Conservation (phyloP, 169 alveolate genomes). For the Cryptosporidium viatorum region DNA sequence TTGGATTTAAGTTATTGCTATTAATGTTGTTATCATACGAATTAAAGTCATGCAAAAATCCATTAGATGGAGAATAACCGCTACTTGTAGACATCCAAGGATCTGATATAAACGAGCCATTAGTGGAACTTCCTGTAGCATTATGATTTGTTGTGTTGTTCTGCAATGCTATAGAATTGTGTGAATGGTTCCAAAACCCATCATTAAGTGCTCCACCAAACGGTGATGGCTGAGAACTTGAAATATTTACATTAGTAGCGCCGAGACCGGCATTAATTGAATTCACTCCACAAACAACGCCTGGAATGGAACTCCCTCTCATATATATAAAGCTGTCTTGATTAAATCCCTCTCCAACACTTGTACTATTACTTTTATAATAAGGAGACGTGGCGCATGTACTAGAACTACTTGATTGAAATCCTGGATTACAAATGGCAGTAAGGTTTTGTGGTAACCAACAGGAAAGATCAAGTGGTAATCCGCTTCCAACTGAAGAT, state of each 20-base stretch:
- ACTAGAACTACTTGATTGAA: constrained; percentile 62
- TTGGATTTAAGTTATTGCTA: constrained; percentile 11
- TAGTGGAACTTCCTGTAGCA: constrained; percentile 63
- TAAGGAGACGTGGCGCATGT: constrained; percentile 69
- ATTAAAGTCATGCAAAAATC: constrained; percentile 60
- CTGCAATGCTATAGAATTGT: constrained; percentile 22
- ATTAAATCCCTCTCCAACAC: constrained; percentile 39
- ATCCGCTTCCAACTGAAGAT: constrained; percentile 47
- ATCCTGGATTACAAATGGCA: constrained; percentile 73
- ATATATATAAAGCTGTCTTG: constrained; percentile 67
- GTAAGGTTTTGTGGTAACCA: constrained; percentile 74
- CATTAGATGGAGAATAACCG: constrained; percentile 69
- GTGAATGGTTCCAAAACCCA: constrained; percentile 72
- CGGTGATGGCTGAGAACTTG: constrained; percentile 30
- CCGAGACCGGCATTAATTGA: constrained; percentile 33
- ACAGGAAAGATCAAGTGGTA: constrained; percentile 67
- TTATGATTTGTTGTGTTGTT: constrained; percentile 9
- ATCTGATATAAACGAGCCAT: constrained; percentile 67
- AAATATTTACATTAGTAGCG: not conserved
- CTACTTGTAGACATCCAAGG: constrained; percentile 74
- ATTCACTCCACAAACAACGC: constrained; percentile 17
- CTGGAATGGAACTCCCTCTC: constrained; percentile 58
- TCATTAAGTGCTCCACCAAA: constrained; percentile 43
- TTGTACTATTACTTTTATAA: constrained; percentile 59
- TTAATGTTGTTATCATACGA: constrained; percentile 31